These are phyloP conservation scores for Aspergillus fructus DNA, from an alignment of 2,329 filamentous ascomycete genomes.

Conservation along the genomic window DNA sequence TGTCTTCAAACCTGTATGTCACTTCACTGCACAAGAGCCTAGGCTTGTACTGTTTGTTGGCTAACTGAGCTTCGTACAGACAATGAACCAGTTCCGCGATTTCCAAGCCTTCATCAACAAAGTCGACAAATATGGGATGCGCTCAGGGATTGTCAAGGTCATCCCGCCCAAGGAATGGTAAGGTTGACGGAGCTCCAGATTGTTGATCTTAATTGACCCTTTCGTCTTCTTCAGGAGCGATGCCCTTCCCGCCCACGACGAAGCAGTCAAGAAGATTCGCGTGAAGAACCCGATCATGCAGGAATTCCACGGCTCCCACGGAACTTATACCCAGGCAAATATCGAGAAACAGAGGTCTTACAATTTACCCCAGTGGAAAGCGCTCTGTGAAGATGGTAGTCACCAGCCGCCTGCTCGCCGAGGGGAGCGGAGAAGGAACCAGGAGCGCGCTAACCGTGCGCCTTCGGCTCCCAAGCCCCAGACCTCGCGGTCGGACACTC, in stretches of 20 bases:
- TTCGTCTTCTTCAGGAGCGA: slow-evolving; percentile 53
- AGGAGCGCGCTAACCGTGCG: slow-evolving; percentile 47
- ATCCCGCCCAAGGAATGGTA: slow-evolving; percentile 94
- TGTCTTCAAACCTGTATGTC: slow-evolving; percentile 80
- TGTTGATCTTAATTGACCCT: slow-evolving; percentile 5
- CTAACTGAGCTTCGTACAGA: slow-evolving; percentile 43
- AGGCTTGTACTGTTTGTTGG: background rate
- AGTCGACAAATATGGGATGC: slow-evolving; percentile 94
- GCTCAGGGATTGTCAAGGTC: slow-evolving; percentile 93
- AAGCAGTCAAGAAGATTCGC: slow-evolving; percentile 84
- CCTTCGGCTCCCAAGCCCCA: slow-evolving; percentile 33
- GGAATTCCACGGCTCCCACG: slow-evolving; percentile 93
- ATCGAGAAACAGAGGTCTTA: slow-evolving; percentile 95
- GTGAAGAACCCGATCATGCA: slow-evolving; percentile 98
- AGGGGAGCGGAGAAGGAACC: slow-evolving; percentile 58
- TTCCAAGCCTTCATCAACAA: slow-evolving; percentile 90
- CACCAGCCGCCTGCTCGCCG: slow-evolving; percentile 91
- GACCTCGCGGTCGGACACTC: slow-evolving; percentile 37
- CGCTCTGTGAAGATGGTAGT: slow-evolving; percentile 88
- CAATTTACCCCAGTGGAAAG: slow-evolving; percentile 94
- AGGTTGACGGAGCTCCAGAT: slow-evolving; percentile 7
- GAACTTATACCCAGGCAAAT: slow-evolving; percentile 95
- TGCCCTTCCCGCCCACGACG: slow-evolving; percentile 72
- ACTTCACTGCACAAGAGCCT: background rate
- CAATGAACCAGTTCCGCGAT: slow-evolving; percentile 90